phyloP scores from a whole-genome alignment of 768 basidiomycete genomes.

The Cystoderma amianthinum region DNA sequence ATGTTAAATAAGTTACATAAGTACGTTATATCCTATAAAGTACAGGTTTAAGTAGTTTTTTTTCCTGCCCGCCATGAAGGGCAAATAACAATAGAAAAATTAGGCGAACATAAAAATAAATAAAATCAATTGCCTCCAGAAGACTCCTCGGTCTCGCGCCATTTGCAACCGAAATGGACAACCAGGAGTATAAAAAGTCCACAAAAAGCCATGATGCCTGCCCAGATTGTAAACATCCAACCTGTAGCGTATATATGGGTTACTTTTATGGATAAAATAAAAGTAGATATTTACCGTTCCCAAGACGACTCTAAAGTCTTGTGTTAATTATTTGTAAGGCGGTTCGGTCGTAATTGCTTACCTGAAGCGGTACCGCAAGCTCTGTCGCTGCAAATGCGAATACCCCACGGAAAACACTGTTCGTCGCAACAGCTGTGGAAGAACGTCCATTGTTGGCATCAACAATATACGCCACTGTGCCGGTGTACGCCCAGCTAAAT shows the following conservation, averaged over 20 bases:
- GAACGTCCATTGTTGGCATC: slow-evolving; percentile 83
- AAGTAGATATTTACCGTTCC: no score
- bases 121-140: slow-evolving; percentile 17
- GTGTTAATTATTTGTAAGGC: no score
- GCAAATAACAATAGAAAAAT: no score
- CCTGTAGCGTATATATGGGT: slow-evolving; percentile 24
- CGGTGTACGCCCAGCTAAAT: slow-evolving; percentile 45
- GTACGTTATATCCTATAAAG: no score
- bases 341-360: no score
- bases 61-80: no score
- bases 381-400: slow-evolving; percentile 66
- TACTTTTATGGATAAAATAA: no score
- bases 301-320: no score
- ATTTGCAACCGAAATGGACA: slow-evolving; percentile 46
- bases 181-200: slow-evolving; percentile 56
- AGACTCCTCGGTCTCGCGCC: slow-evolving; percentile 47
- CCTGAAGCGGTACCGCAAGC: slow-evolving; percentile 69
- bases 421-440: slow-evolving; percentile 66
- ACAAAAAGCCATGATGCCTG: slow-evolving; percentile 39
- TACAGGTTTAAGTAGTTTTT: no score
- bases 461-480: slow-evolving; percentile 78
- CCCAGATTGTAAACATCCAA: slow-evolving; percentile 68
- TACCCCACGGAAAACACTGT: slow-evolving; percentile 69
- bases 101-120: no score
- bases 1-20: no score